Evolutionary conservation across 2,329 filamentous ascomycete species (phyloP), one percentile per base, ranked within the genome.

Genomic region (Pezicula neosporulosa): DNA sequence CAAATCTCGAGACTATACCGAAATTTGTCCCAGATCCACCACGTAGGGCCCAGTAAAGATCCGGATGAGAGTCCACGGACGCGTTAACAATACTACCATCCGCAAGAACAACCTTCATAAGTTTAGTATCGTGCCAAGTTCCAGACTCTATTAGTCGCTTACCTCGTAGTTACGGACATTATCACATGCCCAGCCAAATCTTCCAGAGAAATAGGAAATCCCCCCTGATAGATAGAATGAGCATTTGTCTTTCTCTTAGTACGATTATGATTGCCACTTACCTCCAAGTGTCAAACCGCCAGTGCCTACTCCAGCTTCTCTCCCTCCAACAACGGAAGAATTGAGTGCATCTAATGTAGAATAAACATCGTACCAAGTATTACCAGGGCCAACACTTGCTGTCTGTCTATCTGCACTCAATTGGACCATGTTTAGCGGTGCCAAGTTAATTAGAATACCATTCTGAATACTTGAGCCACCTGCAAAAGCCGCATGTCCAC

Each of bases 381-480:
- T 61, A 3, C 70, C 72, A 4, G 67, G 49, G 3, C 69, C 70
- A 12, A 74, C 56, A 24, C 53, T 55, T 6, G 60, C 66, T 3
- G 59, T 62, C 1, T 54, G 58, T 7, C 62, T 60, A 30, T 68
- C 62, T 0, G 57, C 44, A 24, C 59, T 60, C 15, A 58, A 45
- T 1, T 68, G 51, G 12, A 64, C 49, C n/a, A 49, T 35, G 35
- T 60, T 62, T 5, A 63, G 30, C 6, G 47, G 48, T 16, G 63
- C 69, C 6, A 78, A 69, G 15, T 77, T 76, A 52, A 83, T 73
- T 10, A 77, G 57, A 1, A 78, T 69, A 0, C 77, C 77, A 5
- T 69, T 72, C n/a, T 72, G 62, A 44, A 77, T 74, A 56, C 72
- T 82, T 1, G 78, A 72, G 35, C 73, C 76, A 52, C 76, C 74